Evolutionary conservation across 495 filamentous ascomycete genomes (phyloP), one percentile per base, ranked within the genome.

Genomic region (Jackrogersella multiformis): DNA sequence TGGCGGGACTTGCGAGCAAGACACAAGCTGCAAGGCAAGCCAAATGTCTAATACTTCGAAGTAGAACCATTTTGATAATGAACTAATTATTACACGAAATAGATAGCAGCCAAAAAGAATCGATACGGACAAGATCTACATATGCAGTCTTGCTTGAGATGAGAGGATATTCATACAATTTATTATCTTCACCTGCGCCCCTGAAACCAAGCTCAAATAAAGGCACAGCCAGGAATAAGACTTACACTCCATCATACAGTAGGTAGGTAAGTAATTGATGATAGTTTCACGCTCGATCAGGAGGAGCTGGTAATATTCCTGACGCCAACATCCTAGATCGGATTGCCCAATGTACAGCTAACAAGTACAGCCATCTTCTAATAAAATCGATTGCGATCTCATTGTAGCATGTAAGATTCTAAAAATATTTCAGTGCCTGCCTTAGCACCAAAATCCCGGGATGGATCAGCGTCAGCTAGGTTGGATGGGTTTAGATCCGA

Each of bases 1-100:
- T 39, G 13, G 44, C 15, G 2, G 41, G 53, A 48, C 64, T 30
- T 45, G 59, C 30, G 10, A 61, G 58, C 15, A 71, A 24, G 26
- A 42, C 10, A 53, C 59, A 58, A 32, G 61, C 44, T 13, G 61
- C 61, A 5, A 65, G 12, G 36, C 53, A 65, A 7, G 61, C 54
- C 34, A 46, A 13, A n/a, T 23, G 55, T 20, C 20, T 58, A 18
- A 65, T 44, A 41, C 34, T 57, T 21, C 23, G 45, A 45, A 51
- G 7, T 4, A 56, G 26, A 4, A 51, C 42, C 61, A 64, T 64
- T 5, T 1, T 56, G 42, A 9, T 46, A 28, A 13, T 51, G n/a
- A 6, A 13, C 10, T 46, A 35, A 16, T 21, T 46, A 35, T 21
- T 21, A 16, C 21, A 28, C 24, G 23, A 15, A 34, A 48, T 23